A percentile compares a stretch with the other conserved stretches of the same genome.
phyloP scores from a whole-genome alignment of 2,329 filamentous ascomycete species.

The Aspergillus piperis region DNA sequence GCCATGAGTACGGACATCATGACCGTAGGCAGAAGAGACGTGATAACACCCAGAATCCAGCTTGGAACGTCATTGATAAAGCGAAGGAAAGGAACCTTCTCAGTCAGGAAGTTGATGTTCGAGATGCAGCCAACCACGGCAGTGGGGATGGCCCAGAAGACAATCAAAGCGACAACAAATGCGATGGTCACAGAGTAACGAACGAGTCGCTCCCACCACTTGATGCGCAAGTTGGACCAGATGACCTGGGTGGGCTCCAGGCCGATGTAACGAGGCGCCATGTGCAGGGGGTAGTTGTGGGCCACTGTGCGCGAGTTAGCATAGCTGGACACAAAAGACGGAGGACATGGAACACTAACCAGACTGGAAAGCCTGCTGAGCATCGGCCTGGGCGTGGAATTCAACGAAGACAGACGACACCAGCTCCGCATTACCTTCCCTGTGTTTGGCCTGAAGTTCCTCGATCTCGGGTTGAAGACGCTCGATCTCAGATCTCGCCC shows the following conservation, averaged over 20 bases:
- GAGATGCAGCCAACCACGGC: conserved; percentile 82
- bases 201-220: conserved; percentile 81
- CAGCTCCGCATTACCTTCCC: conserved; percentile 63
- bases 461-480: conserved; percentile 72
- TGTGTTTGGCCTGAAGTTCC: conserved; percentile 67
- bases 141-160: conserved; percentile 82
- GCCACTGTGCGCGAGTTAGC: conserved; percentile 53
- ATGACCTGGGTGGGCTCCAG: conserved; percentile 79
- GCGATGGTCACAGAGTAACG: conserved; percentile 68
- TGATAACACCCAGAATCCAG: conserved; percentile 76
- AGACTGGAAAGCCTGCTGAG: conserved; percentile 83
- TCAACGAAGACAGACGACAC: conserved; percentile 86
- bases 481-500: conserved; percentile 76
- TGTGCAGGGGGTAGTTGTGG: conserved; percentile 82
- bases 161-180: conserved; percentile 75
- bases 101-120: conserved; percentile 71
- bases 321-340: neutral
- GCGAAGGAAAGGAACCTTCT: conserved; percentile 65
- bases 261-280: conserved; percentile 83
- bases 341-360: conserved; percentile 20
- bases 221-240: conserved; percentile 81
- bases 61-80: conserved; percentile 74
- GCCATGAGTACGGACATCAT: conserved; percentile 82
- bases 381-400: conserved; percentile 77
- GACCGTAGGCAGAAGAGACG: conserved; percentile 79